Conservation (phyloP, 768 basidiomycete species). For the Nevesoporus exiguus region DNA sequence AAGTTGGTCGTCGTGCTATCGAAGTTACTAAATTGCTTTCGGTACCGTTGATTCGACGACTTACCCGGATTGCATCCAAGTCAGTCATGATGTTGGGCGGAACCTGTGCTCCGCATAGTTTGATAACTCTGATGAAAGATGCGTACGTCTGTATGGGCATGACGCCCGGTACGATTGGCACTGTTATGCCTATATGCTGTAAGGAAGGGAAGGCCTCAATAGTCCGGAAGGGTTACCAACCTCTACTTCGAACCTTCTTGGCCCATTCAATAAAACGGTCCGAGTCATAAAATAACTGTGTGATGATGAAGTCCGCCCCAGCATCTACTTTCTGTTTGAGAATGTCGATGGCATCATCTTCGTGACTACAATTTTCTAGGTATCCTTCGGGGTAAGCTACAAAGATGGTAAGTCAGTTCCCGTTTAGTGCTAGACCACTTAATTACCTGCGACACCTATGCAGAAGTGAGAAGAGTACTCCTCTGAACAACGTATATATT, state of each 20-base stretch:
- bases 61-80: conserved; percentile 73
- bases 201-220: conserved; percentile 1
- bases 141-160: conserved; percentile 98
- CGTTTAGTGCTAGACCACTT: background rate
- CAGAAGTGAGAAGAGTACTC: conserved; percentile 86
- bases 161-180: conserved; percentile 92
- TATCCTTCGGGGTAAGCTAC: conserved; percentile 91
- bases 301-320: conserved; percentile 94
- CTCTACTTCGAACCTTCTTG: conserved; percentile 62
- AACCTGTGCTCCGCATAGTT: conserved; percentile 79
- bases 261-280: conserved; percentile 82
- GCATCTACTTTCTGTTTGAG: conserved; percentile 89
- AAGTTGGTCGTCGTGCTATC: conserved; percentile 87
- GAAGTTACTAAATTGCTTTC: background rate
- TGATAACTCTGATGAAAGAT: conserved; percentile 88
- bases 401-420: background rate
- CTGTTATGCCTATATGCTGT: conserved; percentile 64
- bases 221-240: conserved; percentile 37
- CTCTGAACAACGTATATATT: conserved; percentile 74
- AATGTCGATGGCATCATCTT: conserved; percentile 61
- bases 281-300: conserved; percentile 97
- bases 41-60: conserved; percentile 17
- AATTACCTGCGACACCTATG: conserved; percentile 87
- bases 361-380: conserved; percentile 53
- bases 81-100: conserved; percentile 62